A percentile compares a stretch with the other conserved stretches of the same genome.
phyloP scores from a whole-genome alignment of 1,284 basidiomycete species.

The Ceratobasidium papillatum region DNA sequence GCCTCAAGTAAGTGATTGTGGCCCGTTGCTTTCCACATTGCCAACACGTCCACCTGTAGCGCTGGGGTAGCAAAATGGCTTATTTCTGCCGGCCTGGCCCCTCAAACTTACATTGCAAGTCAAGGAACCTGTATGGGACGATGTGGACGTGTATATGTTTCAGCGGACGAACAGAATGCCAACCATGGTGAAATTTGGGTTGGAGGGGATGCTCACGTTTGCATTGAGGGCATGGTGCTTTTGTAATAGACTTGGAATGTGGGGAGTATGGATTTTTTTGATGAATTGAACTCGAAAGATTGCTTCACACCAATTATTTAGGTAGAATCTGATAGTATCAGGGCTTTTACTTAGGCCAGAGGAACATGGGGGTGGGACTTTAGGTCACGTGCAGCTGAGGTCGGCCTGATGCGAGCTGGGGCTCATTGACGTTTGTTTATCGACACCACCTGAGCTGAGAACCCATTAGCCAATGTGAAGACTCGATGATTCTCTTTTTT shows the following conservation, averaged over 20 bases:
- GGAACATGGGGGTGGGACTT: too few species aligned
- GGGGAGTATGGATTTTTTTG: neutral
- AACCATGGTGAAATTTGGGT: neutral
- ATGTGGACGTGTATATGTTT: slow-evolving; percentile 5
- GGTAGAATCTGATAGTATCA: too few species aligned
- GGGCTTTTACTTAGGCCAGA: too few species aligned
- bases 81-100: slow-evolving; percentile 17
- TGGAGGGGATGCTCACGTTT: neutral
- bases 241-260: neutral
- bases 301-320: too few species aligned
- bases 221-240: slow-evolving; percentile 2
- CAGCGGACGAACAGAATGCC: neutral
- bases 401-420: too few species aligned
- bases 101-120: slow-evolving; percentile 3
- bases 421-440: too few species aligned
- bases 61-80: slow-evolving; percentile 26
- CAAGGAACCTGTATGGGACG: slow-evolving; percentile 26
- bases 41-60: neutral
- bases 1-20: slow-evolving; percentile 16
- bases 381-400: too few species aligned
- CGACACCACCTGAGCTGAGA: too few species aligned
- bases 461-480: too few species aligned
- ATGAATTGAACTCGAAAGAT: too few species aligned
- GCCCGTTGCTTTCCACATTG: neutral
- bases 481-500: too few species aligned